Evolutionary conservation across 176 grass and related monocot species (phyloP).

Genomic region (Avena eriantha): DNA sequence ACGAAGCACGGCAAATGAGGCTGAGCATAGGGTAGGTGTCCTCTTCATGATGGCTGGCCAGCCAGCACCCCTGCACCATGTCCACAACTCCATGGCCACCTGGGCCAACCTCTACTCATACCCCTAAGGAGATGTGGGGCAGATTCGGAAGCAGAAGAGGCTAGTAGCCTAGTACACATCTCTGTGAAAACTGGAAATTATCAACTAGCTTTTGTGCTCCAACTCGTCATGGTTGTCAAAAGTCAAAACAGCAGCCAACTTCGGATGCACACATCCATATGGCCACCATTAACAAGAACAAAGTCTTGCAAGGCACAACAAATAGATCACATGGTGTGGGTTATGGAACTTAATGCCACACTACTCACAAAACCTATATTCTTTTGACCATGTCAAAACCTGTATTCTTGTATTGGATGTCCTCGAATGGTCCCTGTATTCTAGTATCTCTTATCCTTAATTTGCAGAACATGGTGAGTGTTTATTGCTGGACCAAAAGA

Average conservation of each 20-base stretch:
- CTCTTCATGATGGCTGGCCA: background rate
- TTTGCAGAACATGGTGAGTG: constrained; percentile 6
- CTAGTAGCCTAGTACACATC: background rate
- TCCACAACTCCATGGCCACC: background rate
- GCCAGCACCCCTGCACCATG: background rate
- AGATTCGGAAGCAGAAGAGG: background rate
- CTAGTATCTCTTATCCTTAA: constrained; percentile 16
- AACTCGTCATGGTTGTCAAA: constrained; percentile 22
- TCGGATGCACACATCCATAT: constrained; percentile 13
- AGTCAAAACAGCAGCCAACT: background rate
- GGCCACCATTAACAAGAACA: background rate
- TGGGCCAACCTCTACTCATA: background rate
- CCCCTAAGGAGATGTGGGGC: background rate
- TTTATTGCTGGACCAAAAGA: constrained; percentile 32
- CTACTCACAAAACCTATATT: background rate
- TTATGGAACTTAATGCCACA: constrained; percentile 12
- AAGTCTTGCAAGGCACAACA: constrained; percentile 1
- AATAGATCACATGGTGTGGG: background rate
- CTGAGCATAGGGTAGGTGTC: background rate
- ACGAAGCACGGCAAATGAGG: background rate
- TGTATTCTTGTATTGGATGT: constrained; percentile 5
- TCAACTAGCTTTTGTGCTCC: background rate
- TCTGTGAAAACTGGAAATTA: background rate
- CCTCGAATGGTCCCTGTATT: background rate
- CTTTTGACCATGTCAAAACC: background rate